A percentile compares a stretch with the other conserved stretches of the same genome.
Conservation (phyloP, 2,329 filamentous ascomycete genomes). For the Trichoderma lentiforme region DNA sequence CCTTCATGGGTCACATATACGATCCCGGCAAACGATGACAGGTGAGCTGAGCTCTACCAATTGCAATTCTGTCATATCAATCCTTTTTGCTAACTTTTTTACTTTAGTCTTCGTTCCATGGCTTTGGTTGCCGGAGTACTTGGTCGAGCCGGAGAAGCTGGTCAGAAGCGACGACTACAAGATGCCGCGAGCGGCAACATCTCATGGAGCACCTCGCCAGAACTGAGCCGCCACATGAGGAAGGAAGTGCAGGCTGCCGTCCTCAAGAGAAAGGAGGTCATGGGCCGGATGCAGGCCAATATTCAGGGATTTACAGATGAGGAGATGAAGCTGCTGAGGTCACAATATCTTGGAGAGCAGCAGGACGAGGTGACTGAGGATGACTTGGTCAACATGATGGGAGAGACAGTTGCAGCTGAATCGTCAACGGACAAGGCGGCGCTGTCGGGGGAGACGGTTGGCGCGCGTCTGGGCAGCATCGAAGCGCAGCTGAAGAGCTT, state of each 20-base stretch:
- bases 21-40: constrained; percentile 96
- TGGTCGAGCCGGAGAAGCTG: constrained; percentile 77
- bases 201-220: constrained; percentile 55
- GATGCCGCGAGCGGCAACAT: constrained; percentile 60
- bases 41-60: constrained; percentile 45
- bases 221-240: constrained; percentile 41
- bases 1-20: constrained; percentile 94
- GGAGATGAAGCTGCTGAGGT: constrained; percentile 34
- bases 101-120: constrained; percentile 69
- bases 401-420: constrained; percentile 20
- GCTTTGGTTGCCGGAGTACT: constrained; percentile 81
- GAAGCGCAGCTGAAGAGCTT: constrained; percentile 22
- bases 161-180: constrained; percentile 63
- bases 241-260: constrained; percentile 31
- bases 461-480: constrained; percentile 17
- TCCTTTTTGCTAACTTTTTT: background rate
- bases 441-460: background rate
- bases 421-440: background rate
- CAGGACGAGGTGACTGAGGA: constrained; percentile 34
- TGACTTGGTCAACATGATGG: constrained; percentile 35
- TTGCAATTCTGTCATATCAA: background rate
- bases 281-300: constrained; percentile 36
- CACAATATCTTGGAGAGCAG: constrained; percentile 27
- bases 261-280: constrained; percentile 34
- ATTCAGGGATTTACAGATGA: constrained; percentile 38